Evolutionary conservation across 495 filamentous ascomycete species (phyloP).

Genomic region (Bathelium albidoporum): DNA sequence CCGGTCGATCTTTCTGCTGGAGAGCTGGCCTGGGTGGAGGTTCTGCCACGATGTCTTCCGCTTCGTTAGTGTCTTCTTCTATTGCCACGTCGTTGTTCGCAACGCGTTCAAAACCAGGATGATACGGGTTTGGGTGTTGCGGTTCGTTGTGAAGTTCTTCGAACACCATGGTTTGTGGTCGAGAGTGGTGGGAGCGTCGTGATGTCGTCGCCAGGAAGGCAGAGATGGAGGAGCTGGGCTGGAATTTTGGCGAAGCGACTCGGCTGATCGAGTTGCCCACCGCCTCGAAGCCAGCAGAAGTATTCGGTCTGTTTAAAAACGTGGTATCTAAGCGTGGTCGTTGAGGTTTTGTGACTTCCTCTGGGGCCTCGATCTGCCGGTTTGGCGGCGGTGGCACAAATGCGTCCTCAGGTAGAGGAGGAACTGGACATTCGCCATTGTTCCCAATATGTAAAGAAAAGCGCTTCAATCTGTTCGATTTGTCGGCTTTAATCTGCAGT

Average conservation of each 20-base stretch:
- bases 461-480: background rate
- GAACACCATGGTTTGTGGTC: background rate
- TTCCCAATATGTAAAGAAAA: background rate
- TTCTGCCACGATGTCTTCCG: background rate
- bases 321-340: background rate
- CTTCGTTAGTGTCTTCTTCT: background rate
- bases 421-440: background rate
- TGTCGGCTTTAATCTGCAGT: background rate
- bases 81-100: background rate
- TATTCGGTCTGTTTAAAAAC: background rate
- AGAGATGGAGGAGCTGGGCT: background rate
- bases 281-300: background rate
- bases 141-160: background rate
- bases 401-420: background rate
- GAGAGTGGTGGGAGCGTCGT: background rate
- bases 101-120: background rate
- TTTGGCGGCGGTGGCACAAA: background rate
- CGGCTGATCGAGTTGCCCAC: background rate
- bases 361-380: background rate
- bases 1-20: background rate
- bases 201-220: background rate
- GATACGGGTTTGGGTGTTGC: background rate
- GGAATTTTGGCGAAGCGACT: background rate
- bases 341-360: background rate
- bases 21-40: background rate